A percentile compares a stretch with the other conserved stretches of the same genome.
These are phyloP conservation scores for Areca catechu DNA, from an alignment of 176 grass and related monocot species.

Conservation along the genomic window DNA sequence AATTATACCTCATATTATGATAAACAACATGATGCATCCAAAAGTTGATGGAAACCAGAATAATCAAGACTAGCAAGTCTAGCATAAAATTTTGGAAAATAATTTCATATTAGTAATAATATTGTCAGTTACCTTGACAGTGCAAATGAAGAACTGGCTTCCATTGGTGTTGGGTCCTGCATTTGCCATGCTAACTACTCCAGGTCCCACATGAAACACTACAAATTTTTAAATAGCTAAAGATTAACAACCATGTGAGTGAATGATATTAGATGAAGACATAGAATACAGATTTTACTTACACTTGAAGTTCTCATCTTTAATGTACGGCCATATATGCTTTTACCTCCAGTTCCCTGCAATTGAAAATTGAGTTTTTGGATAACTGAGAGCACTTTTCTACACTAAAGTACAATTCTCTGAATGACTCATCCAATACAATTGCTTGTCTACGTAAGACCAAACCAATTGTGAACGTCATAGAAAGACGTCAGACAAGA, in stretches of 20 bases:
- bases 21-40: no score
- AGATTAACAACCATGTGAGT: not conserved
- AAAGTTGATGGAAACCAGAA: no score
- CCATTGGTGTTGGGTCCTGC: slow-evolving; percentile 91
- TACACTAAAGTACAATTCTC: no score
- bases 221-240: slow-evolving; percentile 14
- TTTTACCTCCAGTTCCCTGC: slow-evolving; percentile 92
- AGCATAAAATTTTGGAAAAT: no score
- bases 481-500: no score
- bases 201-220: slow-evolving; percentile 82
- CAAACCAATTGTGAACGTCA: no score
- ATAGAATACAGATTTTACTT: slow-evolving; percentile 1
- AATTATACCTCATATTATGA: no score
- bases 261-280: not conserved
- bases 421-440: no score
- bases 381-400: no score
- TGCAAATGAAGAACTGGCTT: slow-evolving; percentile 98
- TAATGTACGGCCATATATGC: slow-evolving; percentile 82
- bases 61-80: no score
- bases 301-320: slow-evolving; percentile 95
- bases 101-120: not conserved
- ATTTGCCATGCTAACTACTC: slow-evolving; percentile 88
- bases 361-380: slow-evolving; percentile 13
- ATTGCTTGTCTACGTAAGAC: no score
- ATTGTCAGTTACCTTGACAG: slow-evolving; percentile 49